A percentile compares a stretch with the other conserved stretches of the same genome.
Evolutionary conservation across 495 filamentous ascomycete species (phyloP).

Genomic region (Trichocladium antarcticum): DNA sequence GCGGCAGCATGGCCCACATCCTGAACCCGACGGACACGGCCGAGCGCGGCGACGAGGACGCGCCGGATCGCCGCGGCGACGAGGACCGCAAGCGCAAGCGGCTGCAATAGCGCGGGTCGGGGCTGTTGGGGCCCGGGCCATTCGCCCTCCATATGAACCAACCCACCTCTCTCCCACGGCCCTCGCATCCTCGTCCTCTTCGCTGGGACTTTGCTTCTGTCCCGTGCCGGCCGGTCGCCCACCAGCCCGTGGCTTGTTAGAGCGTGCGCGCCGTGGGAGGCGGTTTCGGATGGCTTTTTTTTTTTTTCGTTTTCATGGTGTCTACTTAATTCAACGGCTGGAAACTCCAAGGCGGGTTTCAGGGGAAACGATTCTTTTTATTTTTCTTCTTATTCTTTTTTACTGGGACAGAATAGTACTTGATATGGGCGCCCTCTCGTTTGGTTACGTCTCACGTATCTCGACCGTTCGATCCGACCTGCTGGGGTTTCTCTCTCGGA

Average conservation of each 20-base stretch:
- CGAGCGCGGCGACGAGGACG: slow-evolving; percentile 37
- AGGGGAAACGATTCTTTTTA: too few relatives aligned
- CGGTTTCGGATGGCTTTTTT: too few relatives aligned
- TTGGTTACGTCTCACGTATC: too few relatives aligned
- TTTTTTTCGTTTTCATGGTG: slow-evolving; percentile 3
- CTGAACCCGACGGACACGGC: slow-evolving; percentile 56
- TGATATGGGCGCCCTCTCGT: too few relatives aligned
- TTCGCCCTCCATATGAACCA: too few relatives aligned
- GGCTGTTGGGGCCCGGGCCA: too few relatives aligned
- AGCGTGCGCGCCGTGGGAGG: neutral
- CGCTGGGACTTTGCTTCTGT: neutral
- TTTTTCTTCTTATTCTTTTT: too few relatives aligned
- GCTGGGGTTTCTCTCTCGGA: too few relatives aligned
- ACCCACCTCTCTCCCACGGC: too few relatives aligned
- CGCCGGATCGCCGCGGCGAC: slow-evolving; percentile 33
- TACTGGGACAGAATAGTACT: too few relatives aligned
- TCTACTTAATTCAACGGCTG: neutral
- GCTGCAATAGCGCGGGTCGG: slow-evolving; percentile 29
- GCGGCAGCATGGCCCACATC: slow-evolving; percentile 51
- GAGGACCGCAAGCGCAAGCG: slow-evolving; percentile 73
- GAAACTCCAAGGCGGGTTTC: neutral
- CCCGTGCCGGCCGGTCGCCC: neutral
- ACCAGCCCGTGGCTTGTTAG: slow-evolving; percentile 3
- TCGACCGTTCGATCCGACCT: too few relatives aligned
- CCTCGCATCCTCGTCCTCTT: too few relatives aligned